These are phyloP conservation scores for Trichoderma hamatum DNA, from an alignment of 2,329 filamentous ascomycete genomes.

Conservation along the genomic window DNA sequence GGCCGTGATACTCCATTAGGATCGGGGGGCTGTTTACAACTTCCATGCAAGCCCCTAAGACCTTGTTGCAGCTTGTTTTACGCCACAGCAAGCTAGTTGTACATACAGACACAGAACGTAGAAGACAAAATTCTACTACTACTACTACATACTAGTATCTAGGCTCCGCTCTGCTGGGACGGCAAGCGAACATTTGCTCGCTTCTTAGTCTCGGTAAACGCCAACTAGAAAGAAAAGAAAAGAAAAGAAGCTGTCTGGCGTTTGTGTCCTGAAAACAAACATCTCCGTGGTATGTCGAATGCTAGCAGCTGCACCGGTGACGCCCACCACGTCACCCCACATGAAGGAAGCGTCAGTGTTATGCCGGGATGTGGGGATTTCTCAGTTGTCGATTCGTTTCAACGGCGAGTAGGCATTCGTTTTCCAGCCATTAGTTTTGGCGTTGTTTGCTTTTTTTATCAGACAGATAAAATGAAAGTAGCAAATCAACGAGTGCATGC, in stretches of 20 bases:
- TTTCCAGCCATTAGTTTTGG: too few species aligned
- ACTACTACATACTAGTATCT: neutral
- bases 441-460: neutral
- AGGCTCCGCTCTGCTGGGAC: neutral
- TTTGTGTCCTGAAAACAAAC: too few species aligned
- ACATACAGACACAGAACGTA: neutral
- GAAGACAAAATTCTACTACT: neutral
- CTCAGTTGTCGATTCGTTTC: neutral
- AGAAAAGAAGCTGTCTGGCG: neutral
- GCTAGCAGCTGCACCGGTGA: slow-evolving; percentile 17
- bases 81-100: neutral
- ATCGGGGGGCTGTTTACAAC: neutral
- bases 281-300: neutral
- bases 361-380: slow-evolving; percentile 2
- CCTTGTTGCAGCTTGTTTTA: neutral
- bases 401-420: too few species aligned
- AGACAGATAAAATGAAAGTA: neutral
- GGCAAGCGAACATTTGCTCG: neutral
- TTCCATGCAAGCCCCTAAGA: neutral
- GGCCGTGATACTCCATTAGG: neutral
- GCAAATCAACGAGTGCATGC: neutral
- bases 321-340: slow-evolving; percentile 23
- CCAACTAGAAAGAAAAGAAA: neutral
- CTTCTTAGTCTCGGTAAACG: neutral
- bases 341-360: neutral